These are phyloP conservation scores for Lathyrus aphaca DNA, from an alignment of 306 rosid genomes.

Conservation along the genomic window DNA sequence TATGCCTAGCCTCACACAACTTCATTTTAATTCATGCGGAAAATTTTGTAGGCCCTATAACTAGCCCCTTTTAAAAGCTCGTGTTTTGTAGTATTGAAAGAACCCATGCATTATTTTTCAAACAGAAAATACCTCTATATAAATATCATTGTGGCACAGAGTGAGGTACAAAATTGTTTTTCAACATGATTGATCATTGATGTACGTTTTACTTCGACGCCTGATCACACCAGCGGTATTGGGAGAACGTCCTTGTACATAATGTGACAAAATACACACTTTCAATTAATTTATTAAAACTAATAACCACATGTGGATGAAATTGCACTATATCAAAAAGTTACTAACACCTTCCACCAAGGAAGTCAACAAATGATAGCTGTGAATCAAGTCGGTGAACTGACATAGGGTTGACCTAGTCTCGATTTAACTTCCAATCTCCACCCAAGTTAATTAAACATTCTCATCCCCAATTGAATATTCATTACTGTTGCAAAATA, in stretches of 20 bases:
- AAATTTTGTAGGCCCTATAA: conserved; percentile 6
- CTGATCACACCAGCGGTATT: not conserved
- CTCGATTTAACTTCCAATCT: too few species aligned
- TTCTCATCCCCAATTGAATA: too few species aligned
- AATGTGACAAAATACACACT: not conserved
- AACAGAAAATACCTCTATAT: too few species aligned
- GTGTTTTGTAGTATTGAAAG: conserved; percentile 1
- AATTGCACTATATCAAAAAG: too few species aligned
- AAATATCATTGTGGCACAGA: not conserved
- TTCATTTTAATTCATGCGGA: conserved; percentile 54
- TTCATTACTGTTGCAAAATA: too few species aligned
- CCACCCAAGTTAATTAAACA: too few species aligned
- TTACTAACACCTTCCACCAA: too few species aligned
- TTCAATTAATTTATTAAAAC: not conserved
- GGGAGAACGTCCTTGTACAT: conserved; percentile 26
- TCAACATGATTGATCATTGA: not conserved
- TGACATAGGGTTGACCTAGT: too few species aligned
- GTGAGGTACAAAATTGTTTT: not conserved
- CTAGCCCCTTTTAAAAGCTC: not conserved
- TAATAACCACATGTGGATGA: too few species aligned
- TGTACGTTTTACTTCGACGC: conserved; percentile 18
- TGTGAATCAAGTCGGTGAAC: too few species aligned
- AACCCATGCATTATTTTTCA: conserved; percentile 6
- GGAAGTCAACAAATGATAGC: too few species aligned
- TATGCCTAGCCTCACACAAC: conserved; percentile 61